phyloP scores from a whole-genome alignment of 306 rosid genomes.

The Argentina anserina region DNA sequence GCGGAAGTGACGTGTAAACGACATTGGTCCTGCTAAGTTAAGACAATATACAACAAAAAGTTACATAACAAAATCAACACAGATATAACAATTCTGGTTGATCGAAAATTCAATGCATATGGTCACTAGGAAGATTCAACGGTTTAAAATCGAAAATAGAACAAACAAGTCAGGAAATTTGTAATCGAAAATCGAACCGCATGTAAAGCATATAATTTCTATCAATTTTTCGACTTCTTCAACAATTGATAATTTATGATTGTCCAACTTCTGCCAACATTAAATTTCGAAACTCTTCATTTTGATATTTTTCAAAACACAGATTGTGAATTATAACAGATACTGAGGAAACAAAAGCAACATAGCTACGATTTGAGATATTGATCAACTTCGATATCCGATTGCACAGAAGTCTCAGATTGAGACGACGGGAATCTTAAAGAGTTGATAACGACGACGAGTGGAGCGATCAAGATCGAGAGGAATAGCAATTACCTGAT shows the following conservation, averaged over 20 bases:
- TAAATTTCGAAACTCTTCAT: neutral
- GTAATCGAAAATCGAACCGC: neutral
- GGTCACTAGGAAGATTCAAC: no score
- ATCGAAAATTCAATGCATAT: neutral
- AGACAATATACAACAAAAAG: neutral
- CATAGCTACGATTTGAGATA: neutral
- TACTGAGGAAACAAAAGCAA: neutral
- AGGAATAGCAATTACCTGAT: conserved; percentile 31
- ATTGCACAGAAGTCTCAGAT: conserved; percentile 12
- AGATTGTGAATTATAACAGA: neutral
- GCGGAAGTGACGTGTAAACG: conserved; percentile 48
- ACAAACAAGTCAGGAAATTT: no score
- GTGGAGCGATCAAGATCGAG: neutral
- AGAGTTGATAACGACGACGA: neutral
- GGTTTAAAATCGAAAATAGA: no score
- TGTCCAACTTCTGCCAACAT: neutral
- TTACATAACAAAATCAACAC: neutral
- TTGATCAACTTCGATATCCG: neutral
- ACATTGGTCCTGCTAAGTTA: conserved; percentile 57
- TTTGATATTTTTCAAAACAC: neutral
- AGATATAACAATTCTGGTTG: neutral
- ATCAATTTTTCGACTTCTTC: neutral
- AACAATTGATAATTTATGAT: neutral
- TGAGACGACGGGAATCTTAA: neutral
- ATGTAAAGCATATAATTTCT: neutral